Evolutionary conservation across 2,329 filamentous ascomycete species (phyloP).

Genomic region (Trichoderma sp.): DNA sequence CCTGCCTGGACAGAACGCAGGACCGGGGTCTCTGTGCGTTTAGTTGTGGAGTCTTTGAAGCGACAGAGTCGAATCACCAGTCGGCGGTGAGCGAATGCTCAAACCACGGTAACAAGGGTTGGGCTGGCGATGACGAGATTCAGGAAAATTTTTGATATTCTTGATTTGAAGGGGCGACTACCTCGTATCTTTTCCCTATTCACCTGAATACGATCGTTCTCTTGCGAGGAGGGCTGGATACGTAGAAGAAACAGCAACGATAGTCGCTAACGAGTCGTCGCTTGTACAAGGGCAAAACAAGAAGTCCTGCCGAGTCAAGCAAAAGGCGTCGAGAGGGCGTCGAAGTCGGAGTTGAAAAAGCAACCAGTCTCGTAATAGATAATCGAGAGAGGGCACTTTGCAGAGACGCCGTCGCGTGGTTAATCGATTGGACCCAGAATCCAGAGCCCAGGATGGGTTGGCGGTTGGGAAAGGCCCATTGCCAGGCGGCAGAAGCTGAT

Average conservation of each 20-base stretch:
- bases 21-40: constrained; percentile 10
- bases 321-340: constrained; percentile 23
- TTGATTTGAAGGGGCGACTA: neutral
- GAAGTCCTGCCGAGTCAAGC: constrained; percentile 16
- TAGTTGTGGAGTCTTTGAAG: constrained; percentile 14
- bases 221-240: neutral
- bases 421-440: constrained; percentile 27
- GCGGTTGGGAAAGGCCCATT: constrained; percentile 22
- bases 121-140: constrained; percentile 24
- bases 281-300: neutral
- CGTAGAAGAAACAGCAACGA: neutral
- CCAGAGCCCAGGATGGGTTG: constrained; percentile 21
- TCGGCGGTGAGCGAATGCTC: constrained; percentile 22
- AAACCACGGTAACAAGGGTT: constrained; percentile 19
- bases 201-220: neutral
- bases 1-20: constrained; percentile 8
- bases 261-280: neutral
- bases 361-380: constrained; percentile 24
- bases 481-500: constrained; percentile 21
- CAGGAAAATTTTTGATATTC: constrained; percentile 15
- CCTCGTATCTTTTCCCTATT: constrained; percentile 1
- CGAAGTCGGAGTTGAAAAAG: constrained; percentile 4
- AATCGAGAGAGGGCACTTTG: constrained; percentile 1
- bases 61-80: constrained; percentile 22
- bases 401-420: constrained; percentile 22